Evolutionary conservation across 2,329 filamentous ascomycete genomes (phyloP).

Genomic region (Periconia sp.): DNA sequence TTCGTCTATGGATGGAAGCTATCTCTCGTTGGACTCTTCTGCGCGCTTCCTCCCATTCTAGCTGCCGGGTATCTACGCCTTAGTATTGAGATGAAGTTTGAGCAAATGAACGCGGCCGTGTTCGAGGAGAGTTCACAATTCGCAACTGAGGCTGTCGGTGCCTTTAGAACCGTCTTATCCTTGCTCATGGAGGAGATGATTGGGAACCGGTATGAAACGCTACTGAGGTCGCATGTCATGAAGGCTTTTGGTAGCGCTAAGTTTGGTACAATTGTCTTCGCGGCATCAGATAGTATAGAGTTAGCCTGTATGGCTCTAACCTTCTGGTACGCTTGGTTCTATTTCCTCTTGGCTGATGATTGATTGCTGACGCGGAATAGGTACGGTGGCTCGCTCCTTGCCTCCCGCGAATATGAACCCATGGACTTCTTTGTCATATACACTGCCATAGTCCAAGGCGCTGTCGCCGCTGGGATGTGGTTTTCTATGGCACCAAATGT

Average conservation of each 20-base stretch:
- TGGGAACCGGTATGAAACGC: slow-evolving; percentile 62
- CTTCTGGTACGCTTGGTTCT: slow-evolving; percentile 57
- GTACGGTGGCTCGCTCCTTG: slow-evolving; percentile 49
- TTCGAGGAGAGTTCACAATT: slow-evolving; percentile 77
- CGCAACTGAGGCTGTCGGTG: slow-evolving; percentile 74
- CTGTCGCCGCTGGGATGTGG: slow-evolving; percentile 46
- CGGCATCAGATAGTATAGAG: slow-evolving; percentile 70
- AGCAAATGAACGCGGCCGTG: slow-evolving; percentile 70
- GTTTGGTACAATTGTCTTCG: slow-evolving; percentile 69
- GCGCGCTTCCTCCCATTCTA: slow-evolving; percentile 60
- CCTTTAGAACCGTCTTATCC: slow-evolving; percentile 74
- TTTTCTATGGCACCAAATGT: slow-evolving; percentile 56
- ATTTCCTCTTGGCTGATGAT: not conserved
- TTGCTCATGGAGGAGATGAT: slow-evolving; percentile 74
- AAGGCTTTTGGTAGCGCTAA: slow-evolving; percentile 67
- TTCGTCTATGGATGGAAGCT: slow-evolving; percentile 81
- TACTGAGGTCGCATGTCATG: slow-evolving; percentile 65
- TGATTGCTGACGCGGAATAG: slow-evolving; percentile 6
- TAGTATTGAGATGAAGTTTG: slow-evolving; percentile 69
- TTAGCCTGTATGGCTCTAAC: slow-evolving; percentile 67
- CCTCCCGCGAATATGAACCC: slow-evolving; percentile 54
- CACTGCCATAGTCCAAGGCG: slow-evolving; percentile 56
- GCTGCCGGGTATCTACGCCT: slow-evolving; percentile 58
- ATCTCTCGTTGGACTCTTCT: slow-evolving; percentile 69
- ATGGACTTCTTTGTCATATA: slow-evolving; percentile 61